Evolutionary conservation across 2,329 filamentous ascomycete species (phyloP), one percentile per base, ranked within the genome.

Genomic region (Penicillium sp.): DNA sequence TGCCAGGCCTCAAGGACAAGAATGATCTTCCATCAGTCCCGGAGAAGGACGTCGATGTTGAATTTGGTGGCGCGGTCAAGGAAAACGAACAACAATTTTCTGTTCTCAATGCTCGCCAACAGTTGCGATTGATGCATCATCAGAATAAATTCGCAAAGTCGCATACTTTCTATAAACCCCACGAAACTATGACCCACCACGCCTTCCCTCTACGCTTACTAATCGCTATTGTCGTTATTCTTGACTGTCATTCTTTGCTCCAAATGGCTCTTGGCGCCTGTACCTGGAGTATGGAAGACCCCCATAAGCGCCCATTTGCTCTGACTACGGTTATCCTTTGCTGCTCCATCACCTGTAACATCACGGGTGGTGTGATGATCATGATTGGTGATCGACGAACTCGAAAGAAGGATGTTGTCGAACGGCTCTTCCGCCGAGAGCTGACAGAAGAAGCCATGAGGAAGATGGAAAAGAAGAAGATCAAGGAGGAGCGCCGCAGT

Each of bases 91-190:
- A 80, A 43, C 81, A 86, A 64, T 82, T 78, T 59, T 84, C 84
- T 0, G 87, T 90, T 4, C 78, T 94, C 3, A 85, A 79, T 0
- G 76, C 77, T 5, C 73, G 82, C 56, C 88, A 94, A 69, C 88
- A 91, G 67, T 80, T 81, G 57, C 84, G 82, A 46, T 80, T 95
- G 10, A 80, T 86, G 48, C 87, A 94, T 68, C 90, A 95, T 67
- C 88, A 92, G 67, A 82, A 80, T 62, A 93, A 92, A 67, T 88
- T 94, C 67, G 82, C 88, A 67, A 90, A 88, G 63, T 91, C 88
- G 0, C 90, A 95, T 70, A 91, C 88, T 6, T 95, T 93, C 73
- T 95, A 95, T 79, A 92, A 92, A 66, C 90, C 90, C 0, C 88
- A 95, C 71, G 90, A 95, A 73, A 95, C 90, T 0, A 80, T 84